phyloP scores from a whole-genome alignment of 495 filamentous ascomycete species.

The Daldinia bambusicola region DNA sequence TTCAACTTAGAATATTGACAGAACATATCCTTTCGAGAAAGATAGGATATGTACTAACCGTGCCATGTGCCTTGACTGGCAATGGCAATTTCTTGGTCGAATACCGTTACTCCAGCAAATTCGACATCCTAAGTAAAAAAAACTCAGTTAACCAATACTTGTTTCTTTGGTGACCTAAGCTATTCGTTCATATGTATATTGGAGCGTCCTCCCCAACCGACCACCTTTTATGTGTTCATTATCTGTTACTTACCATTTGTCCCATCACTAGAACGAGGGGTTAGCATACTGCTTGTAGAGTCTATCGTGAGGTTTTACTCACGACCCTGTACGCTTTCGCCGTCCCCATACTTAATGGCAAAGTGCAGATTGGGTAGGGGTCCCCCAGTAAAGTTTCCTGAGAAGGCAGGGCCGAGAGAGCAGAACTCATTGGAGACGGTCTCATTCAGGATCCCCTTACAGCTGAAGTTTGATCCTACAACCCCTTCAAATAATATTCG shows the following conservation, averaged over 20 bases:
- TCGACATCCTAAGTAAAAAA: constrained; percentile 52
- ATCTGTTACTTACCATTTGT: not conserved
- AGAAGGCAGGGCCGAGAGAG: not conserved
- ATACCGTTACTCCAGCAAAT: constrained; percentile 64
- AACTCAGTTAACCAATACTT: not conserved
- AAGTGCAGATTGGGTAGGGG: constrained; percentile 59
- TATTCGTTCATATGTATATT: not conserved
- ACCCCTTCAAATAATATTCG: not conserved
- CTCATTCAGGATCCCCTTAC: not conserved
- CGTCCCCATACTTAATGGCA: constrained; percentile 62
- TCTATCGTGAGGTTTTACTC: constrained; percentile 37
- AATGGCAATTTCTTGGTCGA: constrained; percentile 63
- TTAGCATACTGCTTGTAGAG: not conserved
- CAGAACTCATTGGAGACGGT: not conserved
- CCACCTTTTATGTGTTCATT: not conserved
- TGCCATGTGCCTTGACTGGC: constrained; percentile 55
- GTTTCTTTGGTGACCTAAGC: not conserved
- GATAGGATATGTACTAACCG: constrained; percentile 48
- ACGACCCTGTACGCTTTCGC: constrained; percentile 30
- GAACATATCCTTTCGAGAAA: not conserved
- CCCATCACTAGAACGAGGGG: not conserved
- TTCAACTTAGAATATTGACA: not conserved
- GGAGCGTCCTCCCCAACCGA: not conserved
- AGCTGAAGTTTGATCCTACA: not conserved
- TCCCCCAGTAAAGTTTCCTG: constrained; percentile 47